Evolutionary conservation across 805 yeast genomes (phyloP), one percentile per base, ranked within the genome.

Genomic region (Saccharomyces cerevisiae): DNA sequence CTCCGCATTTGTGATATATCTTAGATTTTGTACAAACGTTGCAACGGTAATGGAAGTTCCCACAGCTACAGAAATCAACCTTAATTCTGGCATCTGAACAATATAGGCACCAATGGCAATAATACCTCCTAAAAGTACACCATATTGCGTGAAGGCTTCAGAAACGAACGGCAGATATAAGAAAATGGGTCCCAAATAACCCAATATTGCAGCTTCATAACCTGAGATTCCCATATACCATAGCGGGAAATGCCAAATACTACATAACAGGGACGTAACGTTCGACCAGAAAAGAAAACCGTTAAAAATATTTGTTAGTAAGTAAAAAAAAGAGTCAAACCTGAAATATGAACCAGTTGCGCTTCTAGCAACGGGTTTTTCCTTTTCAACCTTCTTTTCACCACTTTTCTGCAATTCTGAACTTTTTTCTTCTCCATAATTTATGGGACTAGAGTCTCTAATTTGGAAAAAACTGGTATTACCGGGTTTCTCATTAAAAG

Each of bases 221-320:
- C 99, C 99, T 1, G 96, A 87, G 48, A 94, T 85, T 6, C 97
- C 98, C 97, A 94, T 90, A 67, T 87, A 81, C 99, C 99, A 94
- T 58, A 94, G 76, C 10, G 99, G 99, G 77, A 94, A 94, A 73
- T 88, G 89, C 99, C 99, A 94, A 51, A 94, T 83, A 65, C 94
- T 83, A 54, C 94, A 79, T 47, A 89, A 85, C 55, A 94, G 74
- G 0, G 96, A 81, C 2, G 98, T 87, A 47, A 82, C 59, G 24
- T 84, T 83, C 0, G 97, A 78, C 97, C 97, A 94, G 68, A 88
- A 89, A 53, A 89, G 76, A 66, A 82, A 84, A 3, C 92, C 78
- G 66, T 91, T 90, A 63, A 81, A 65, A 14, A 77, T 67, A 63
- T 63, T 65, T 4, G 65, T 59, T 14, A 66, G 48, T 67, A 76